These are phyloP conservation scores for Geranium brycei DNA, from an alignment of 345 rosid genomes.

Conservation along the genomic window DNA sequence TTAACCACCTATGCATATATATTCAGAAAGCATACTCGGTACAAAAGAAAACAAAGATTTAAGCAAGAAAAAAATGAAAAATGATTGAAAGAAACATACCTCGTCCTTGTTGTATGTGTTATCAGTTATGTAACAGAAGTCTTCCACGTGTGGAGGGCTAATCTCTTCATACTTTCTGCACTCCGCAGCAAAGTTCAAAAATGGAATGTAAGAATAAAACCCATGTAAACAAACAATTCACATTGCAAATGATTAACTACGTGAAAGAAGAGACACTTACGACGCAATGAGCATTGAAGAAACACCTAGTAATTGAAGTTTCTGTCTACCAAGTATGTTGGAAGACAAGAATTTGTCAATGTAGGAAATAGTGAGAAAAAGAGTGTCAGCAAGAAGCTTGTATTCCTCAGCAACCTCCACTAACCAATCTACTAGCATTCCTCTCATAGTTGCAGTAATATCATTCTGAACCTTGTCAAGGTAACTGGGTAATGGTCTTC, in stretches of 20 bases:
- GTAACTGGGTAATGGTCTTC: conserved; percentile 43
- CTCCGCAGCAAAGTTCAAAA: conserved; percentile 8
- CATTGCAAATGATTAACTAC: neutral
- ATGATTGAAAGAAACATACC: conserved; percentile 10
- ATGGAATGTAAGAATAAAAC: neutral
- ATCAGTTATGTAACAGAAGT: conserved; percentile 62
- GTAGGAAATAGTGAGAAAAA: conserved; percentile 44
- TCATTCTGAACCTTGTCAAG: conserved; percentile 47
- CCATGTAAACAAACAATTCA: neutral
- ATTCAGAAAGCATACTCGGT: neutral
- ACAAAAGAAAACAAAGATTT: neutral
- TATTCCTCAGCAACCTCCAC: conserved; percentile 62
- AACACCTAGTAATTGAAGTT: conserved; percentile 62
- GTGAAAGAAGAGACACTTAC: conserved; percentile 19
- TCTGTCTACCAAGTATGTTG: conserved; percentile 28
- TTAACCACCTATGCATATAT: conserved; percentile 29
- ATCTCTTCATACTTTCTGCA: conserved; percentile 65
- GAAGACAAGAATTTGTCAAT: conserved; percentile 45
- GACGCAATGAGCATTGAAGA: conserved; percentile 67
- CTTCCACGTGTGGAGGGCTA: conserved; percentile 50
- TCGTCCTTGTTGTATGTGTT: conserved; percentile 53
- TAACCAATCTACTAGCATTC: conserved; percentile 47
- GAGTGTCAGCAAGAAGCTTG: conserved; percentile 54
- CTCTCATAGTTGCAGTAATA: conserved; percentile 48
- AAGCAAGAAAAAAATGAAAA: neutral